phyloP scores from a whole-genome alignment of 805 yeast species.

The Crinitomyces ghanaensis region DNA sequence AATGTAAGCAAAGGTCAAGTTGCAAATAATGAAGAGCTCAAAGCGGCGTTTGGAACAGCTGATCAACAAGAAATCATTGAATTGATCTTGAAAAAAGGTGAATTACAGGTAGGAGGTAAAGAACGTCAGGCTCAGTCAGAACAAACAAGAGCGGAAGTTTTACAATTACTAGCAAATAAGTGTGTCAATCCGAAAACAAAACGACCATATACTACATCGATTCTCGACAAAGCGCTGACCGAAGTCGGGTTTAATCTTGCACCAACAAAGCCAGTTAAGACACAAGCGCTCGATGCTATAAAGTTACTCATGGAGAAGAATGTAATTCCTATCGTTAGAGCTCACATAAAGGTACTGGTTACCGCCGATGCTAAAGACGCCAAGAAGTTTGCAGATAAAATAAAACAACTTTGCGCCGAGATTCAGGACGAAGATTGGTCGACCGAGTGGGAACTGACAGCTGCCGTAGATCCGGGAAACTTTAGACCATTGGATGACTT shows the following conservation, averaged over 20 bases:
- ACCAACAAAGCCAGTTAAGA: conserved; percentile 64
- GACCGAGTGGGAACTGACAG: conserved; percentile 43
- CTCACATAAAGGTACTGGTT: conserved; percentile 81
- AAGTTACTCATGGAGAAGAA: conserved; percentile 65
- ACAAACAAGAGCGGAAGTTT: conserved; percentile 69
- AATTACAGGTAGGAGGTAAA: conserved; percentile 86
- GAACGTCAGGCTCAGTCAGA: conserved; percentile 69
- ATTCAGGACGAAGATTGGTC: conserved; percentile 32
- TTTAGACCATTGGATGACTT: conserved; percentile 60
- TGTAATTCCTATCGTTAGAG: conserved; percentile 85
- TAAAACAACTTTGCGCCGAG: conserved; percentile 33
- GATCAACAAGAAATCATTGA: conserved; percentile 63
- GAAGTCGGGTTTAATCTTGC: conserved; percentile 64
- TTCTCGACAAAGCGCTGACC: conserved; percentile 81
- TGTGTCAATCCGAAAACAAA: conserved; percentile 84
- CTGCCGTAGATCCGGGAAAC: conserved; percentile 76
- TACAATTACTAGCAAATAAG: conserved; percentile 74
- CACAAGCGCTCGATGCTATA: conserved; percentile 87
- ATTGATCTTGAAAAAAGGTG: conserved; percentile 83
- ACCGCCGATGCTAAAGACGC: conserved; percentile 42
- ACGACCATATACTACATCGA: conserved; percentile 88
- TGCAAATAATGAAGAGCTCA: conserved; percentile 76
- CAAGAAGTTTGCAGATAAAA: conserved; percentile 31
- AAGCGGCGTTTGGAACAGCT: conserved; percentile 61
- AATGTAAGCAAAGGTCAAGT: conserved; percentile 93